phyloP scores from a whole-genome alignment of 805 yeast species.

The Myxozyma kluyveri region DNA sequence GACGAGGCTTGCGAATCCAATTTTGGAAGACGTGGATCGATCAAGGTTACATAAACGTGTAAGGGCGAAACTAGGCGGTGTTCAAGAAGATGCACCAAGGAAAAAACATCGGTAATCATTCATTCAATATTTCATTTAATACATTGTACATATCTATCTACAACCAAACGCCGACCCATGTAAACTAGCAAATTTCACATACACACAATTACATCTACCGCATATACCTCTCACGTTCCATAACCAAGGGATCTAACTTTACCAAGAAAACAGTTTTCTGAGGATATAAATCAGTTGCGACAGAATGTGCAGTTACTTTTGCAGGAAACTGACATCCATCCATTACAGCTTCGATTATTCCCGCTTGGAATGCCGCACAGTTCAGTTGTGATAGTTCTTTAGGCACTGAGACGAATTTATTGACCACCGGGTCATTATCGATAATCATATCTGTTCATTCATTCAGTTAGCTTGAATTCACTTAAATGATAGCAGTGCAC shows the following conservation, averaged over 20 bases:
- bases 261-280: constrained; percentile 71
- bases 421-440: constrained; percentile 68
- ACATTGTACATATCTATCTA: constrained; percentile 2
- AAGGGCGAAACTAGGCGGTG: constrained; percentile 16
- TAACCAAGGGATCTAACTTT: constrained; percentile 60
- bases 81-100: constrained; percentile 12
- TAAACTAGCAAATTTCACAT: not conserved
- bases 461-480: too few species aligned
- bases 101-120: too few species aligned
- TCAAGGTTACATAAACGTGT: constrained; percentile 11
- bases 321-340: constrained; percentile 73
- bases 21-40: not conserved
- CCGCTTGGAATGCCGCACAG: constrained; percentile 81
- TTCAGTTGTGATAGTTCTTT: constrained; percentile 73
- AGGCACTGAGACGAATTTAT: constrained; percentile 74
- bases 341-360: constrained; percentile 77
- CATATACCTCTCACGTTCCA: constrained; percentile 51
- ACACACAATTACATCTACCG: constrained; percentile 9
- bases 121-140: too few species aligned
- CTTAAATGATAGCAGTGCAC: too few species aligned
- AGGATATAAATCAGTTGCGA: constrained; percentile 58
- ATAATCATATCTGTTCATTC: constrained; percentile 64
- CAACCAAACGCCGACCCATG: not conserved
- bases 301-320: constrained; percentile 77
- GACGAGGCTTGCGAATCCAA: constrained; percentile 10